Conservation (phyloP, 2,329 filamentous ascomycete genomes). For the Domatiomyces catenatus region DNA sequence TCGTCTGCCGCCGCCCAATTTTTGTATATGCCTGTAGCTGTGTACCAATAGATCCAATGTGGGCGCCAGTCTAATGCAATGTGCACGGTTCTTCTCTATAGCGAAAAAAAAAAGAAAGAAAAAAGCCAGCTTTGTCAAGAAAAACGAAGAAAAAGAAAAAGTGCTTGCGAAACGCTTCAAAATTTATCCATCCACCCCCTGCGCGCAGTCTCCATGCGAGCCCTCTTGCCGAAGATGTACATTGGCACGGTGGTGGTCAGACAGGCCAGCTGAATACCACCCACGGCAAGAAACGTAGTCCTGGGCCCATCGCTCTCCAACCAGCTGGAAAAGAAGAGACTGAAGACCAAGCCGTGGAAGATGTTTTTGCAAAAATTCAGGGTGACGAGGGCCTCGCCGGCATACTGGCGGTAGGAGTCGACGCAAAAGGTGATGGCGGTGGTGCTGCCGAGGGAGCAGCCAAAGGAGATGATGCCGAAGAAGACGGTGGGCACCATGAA, state of each 20-base stretch:
- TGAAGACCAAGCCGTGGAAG: slow-evolving; percentile 76
- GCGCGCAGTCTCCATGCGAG: slow-evolving; percentile 84
- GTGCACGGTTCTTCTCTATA: too few relatives aligned
- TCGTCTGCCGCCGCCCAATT: too few relatives aligned
- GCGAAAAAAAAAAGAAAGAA: too few relatives aligned
- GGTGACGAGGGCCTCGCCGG: slow-evolving; percentile 84
- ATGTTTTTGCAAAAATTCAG: slow-evolving; percentile 92
- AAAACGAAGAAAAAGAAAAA: too few relatives aligned
- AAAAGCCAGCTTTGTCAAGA: too few relatives aligned
- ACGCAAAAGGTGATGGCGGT: slow-evolving; percentile 90
- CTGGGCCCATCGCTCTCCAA: slow-evolving; percentile 59
- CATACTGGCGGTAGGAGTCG: slow-evolving; percentile 84
- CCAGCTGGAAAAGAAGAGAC: slow-evolving; percentile 78
- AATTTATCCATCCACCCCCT: slow-evolving; percentile 73
- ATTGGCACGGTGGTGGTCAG: slow-evolving; percentile 69
- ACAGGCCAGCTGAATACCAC: slow-evolving; percentile 66
- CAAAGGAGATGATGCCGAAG: slow-evolving; percentile 83
- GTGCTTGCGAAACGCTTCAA: background rate
- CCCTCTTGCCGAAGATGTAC: slow-evolving; percentile 85
- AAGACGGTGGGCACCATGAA: slow-evolving; percentile 93
- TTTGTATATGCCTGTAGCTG: background rate
- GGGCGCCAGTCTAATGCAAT: too few relatives aligned
- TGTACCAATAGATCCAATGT: background rate
- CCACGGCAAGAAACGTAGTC: slow-evolving; percentile 65
- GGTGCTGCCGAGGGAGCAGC: slow-evolving; percentile 76